Conservation (phyloP, 257 asterid species). For the Leptodermis oblonga region DNA sequence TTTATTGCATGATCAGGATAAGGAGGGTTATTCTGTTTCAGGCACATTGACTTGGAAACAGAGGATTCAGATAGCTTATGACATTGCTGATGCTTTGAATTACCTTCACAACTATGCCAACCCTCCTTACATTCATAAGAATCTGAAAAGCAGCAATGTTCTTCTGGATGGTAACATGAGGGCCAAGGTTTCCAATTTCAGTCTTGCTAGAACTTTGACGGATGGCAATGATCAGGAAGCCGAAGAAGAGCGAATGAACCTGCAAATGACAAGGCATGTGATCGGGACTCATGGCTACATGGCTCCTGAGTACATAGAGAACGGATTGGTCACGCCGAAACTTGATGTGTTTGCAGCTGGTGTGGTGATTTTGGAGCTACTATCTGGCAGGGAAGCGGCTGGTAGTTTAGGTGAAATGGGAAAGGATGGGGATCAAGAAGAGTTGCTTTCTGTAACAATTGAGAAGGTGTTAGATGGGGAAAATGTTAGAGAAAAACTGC, state of each 20-base stretch:
- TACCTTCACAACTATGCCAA: conserved; percentile 60
- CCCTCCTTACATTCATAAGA: conserved; percentile 63
- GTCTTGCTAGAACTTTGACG: conserved; percentile 5
- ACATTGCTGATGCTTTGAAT: conserved; percentile 50
- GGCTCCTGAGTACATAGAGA: conserved; percentile 58
- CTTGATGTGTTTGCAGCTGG: conserved; percentile 47
- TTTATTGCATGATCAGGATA: conserved; percentile 29
- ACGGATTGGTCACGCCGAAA: conserved; percentile 47
- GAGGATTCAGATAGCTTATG: conserved; percentile 50
- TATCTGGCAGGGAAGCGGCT: conserved; percentile 19
- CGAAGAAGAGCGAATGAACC: conserved; percentile 3
- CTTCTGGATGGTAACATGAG: conserved; percentile 46
- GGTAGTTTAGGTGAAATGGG: neutral
- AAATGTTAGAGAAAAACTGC: conserved; percentile 44
- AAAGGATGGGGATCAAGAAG: neutral
- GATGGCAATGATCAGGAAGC: neutral
- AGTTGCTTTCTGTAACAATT: conserved; percentile 23
- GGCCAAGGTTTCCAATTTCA: conserved; percentile 40
- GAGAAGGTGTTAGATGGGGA: conserved; percentile 36
- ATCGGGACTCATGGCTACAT: conserved; percentile 59
- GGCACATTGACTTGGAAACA: conserved; percentile 43
- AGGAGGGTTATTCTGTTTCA: neutral
- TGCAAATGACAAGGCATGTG: conserved; percentile 27
- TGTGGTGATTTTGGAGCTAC: conserved; percentile 19
- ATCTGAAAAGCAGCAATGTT: conserved; percentile 47